Evolutionary conservation across 1,139 yeast genomes (phyloP), one percentile per base, ranked within the genome.

Genomic region (Blastobotrys arbuscula): DNA sequence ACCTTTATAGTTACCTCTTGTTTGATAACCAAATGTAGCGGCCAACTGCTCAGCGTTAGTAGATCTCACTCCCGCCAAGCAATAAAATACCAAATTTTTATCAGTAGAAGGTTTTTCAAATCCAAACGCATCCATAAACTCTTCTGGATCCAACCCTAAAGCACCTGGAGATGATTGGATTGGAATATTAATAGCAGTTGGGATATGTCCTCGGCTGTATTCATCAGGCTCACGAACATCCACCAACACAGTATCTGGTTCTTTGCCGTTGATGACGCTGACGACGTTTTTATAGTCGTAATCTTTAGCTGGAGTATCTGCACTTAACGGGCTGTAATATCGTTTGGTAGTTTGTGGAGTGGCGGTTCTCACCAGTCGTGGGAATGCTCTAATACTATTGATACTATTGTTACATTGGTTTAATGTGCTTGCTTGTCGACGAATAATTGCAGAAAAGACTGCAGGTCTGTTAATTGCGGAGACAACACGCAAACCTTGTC

Each of bases 111-210:
- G 98, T 70, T 92, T 92, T n/a, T 73, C 74, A 61, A 89, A 82
- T 15, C 95, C 92, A 69, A 90, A 89, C 48, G 78, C 73, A 36
- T 84, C 86, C 59, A 79, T 76, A 62, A 94, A 92, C 56, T 87
- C 96, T 48, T 85, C 95, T 7, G 77, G 75, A 2, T 82, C 70
- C 51, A 92, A 76, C 48, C 86, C 88, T 55, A 92, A 74, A 0
- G 97, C 97, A n/a, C 96, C 96, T 0, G 97, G 97, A 15, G 90
- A 79, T 7, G 95, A 81, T 63, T 88, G 89, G 71, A 82, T 84
- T 18, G 98, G 98, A 51, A 92, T 77, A 64, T 92, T 92, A 54
- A 89, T 69, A 13, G 98, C 83, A 26, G 80, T 77, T 26, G 97
- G 97, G 59, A 92, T 84, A 63, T 88, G 89, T 24, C 78, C 78